Percentiles rank a stretch among this genome's conserved stretches.
phyloP scores from a whole-genome alignment of 2,329 filamentous ascomycete genomes.

The Xylaria sp. region DNA sequence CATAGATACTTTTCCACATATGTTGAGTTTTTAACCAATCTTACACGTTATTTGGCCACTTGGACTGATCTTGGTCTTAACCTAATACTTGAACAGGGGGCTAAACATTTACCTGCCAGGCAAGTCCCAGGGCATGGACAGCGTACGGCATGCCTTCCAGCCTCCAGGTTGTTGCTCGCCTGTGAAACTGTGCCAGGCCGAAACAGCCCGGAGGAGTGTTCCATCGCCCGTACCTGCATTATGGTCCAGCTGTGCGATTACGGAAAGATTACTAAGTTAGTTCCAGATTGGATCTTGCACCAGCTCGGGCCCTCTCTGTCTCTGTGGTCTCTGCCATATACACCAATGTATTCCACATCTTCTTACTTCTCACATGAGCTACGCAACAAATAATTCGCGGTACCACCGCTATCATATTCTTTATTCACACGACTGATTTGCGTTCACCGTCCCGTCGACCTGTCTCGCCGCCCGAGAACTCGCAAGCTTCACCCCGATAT shows the following conservation, averaged over 20 bases:
- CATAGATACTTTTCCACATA: too few relatives aligned
- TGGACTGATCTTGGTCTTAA: neutral
- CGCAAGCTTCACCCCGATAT: conserved; percentile 12
- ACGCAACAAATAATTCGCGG: neutral
- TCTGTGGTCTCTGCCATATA: neutral
- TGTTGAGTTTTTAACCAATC: too few relatives aligned
- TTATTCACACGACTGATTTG: neutral
- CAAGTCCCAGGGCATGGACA: too few relatives aligned
- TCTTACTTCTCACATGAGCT: conserved; percentile 5
- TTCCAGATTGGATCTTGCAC: too few relatives aligned
- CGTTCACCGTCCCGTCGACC: neutral
- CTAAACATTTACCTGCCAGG: neutral
- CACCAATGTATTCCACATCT: neutral
- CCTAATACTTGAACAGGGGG: neutral
- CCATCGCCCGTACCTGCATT: neutral
- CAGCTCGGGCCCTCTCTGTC: too few relatives aligned
- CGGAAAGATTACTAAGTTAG: too few relatives aligned
- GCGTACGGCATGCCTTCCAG: too few relatives aligned
- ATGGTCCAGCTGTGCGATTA: too few relatives aligned
- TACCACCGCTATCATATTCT: neutral
- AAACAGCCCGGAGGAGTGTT: neutral
- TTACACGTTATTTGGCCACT: too few relatives aligned
- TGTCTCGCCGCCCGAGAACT: neutral
- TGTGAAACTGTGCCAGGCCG: neutral
- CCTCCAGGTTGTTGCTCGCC: neutral